Conservation (phyloP, 768 basidiomycete species). For the Collybiopsis luxurians region DNA sequence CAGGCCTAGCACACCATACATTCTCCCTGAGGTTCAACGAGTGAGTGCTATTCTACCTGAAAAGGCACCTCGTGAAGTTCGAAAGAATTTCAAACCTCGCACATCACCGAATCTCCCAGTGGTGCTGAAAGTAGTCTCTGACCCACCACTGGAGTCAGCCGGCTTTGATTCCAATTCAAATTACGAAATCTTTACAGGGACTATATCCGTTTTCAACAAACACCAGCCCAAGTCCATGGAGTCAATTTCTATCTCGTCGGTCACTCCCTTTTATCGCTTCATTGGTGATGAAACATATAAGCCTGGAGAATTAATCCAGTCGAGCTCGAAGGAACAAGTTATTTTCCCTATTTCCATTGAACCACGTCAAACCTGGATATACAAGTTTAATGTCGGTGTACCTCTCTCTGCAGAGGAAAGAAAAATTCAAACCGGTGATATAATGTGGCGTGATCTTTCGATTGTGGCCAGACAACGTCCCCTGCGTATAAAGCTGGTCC, state of each 20-base stretch:
- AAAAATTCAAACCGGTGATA: conserved; percentile 22
- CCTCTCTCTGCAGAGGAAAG: conserved; percentile 32
- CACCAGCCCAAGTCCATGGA: conserved; percentile 27
- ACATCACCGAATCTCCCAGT: conserved; percentile 28
- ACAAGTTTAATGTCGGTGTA: conserved; percentile 28
- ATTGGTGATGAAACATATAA: conserved; percentile 32
- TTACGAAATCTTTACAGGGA: conserved; percentile 24
- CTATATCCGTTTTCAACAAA: conserved; percentile 37
- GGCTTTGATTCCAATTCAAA: conserved; percentile 27
- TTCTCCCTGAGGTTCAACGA: conserved; percentile 29
- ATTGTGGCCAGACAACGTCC: conserved; percentile 31
- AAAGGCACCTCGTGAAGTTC: conserved; percentile 24
- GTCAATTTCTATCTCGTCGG: conserved; percentile 31
- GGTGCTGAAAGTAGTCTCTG: conserved; percentile 31
- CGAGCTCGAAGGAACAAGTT: conserved; percentile 19
- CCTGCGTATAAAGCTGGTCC: conserved; percentile 31
- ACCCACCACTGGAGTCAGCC: conserved; percentile 38
- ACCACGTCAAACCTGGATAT: conserved; percentile 29
- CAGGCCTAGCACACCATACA: conserved; percentile 27
- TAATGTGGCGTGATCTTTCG: conserved; percentile 31
- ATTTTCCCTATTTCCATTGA: conserved; percentile 32
- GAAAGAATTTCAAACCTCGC: conserved; percentile 37
- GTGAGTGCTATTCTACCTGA: conserved; percentile 31
- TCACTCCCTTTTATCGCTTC: conserved; percentile 31
- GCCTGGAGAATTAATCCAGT: conserved; percentile 26